These are phyloP conservation scores for Camelina hispida DNA, from an alignment of 345 rosid species.

Conservation along the genomic window DNA sequence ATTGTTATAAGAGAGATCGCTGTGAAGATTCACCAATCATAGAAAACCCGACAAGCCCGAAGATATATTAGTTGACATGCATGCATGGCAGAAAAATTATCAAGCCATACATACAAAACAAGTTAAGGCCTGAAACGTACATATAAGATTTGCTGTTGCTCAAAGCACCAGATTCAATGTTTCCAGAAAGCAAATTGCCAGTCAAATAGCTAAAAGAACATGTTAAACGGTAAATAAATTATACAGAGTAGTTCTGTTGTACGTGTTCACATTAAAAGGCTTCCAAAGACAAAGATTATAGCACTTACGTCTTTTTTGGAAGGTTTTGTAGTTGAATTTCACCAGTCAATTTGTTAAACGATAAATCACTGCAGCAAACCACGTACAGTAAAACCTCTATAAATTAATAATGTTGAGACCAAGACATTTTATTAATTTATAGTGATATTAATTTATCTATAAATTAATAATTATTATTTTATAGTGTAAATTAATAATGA, in stretches of 20 bases:
- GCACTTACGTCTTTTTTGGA: constrained; percentile 24
- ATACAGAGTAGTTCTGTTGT: neutral
- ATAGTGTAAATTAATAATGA: too few relatives aligned
- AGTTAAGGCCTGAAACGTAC: constrained; percentile 21
- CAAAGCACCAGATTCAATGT: neutral
- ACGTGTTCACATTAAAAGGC: neutral
- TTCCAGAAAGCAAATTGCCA: constrained; percentile 40
- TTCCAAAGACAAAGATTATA: neutral
- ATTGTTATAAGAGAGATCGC: constrained; percentile 43
- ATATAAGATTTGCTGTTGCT: constrained; percentile 17
- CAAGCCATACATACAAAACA: constrained; percentile 2
- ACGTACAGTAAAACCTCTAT: neutral
- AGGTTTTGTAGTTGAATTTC: neutral
- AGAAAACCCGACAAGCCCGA: neutral
- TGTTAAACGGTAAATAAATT: neutral
- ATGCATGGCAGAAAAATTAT: neutral
- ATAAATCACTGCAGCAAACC: constrained; percentile 37
- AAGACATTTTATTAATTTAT: too few relatives aligned
- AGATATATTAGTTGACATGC: neutral
- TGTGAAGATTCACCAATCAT: constrained; percentile 1
- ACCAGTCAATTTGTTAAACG: constrained; percentile 40
- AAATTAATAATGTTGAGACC: too few relatives aligned
- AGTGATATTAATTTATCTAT: too few relatives aligned
- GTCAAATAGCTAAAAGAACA: constrained; percentile 37
- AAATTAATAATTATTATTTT: too few relatives aligned